phyloP scores from a whole-genome alignment of 2,329 filamentous ascomycete genomes.

The Fragosphaeria purpurea region DNA sequence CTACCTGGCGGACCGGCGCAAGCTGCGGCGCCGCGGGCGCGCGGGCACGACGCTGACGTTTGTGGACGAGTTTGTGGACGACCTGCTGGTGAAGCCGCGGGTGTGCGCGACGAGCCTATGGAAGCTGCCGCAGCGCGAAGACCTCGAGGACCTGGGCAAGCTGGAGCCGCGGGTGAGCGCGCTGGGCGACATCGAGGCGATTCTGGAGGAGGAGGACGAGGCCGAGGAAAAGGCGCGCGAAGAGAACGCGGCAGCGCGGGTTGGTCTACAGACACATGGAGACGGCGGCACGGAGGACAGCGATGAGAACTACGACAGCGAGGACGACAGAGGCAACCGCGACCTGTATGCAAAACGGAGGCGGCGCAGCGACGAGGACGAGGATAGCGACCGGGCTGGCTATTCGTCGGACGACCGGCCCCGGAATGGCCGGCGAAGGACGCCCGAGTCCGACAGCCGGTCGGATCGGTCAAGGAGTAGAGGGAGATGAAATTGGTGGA shows the following conservation, averaged over 20 bases:
- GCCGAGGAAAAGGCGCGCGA: slow-evolving; percentile 17
- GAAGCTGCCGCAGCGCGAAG: slow-evolving; percentile 75
- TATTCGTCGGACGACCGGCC: neutral
- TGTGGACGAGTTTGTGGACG: slow-evolving; percentile 90
- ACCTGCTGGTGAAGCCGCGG: slow-evolving; percentile 76
- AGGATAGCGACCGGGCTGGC: no score
- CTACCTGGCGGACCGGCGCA: slow-evolving; percentile 70
- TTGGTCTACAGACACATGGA: neutral
- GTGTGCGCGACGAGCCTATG: slow-evolving; percentile 87
- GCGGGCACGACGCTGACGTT: slow-evolving; percentile 66
- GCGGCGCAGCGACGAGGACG: neutral
- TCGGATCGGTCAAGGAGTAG: neutral
- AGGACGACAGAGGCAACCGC: neutral
- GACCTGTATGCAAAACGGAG: neutral
- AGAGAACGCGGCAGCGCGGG: neutral
- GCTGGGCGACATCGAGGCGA: slow-evolving; percentile 65
- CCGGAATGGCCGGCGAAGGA: neutral
- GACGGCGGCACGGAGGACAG: neutral
- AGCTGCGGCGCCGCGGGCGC: slow-evolving; percentile 67
- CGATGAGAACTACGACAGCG: neutral
- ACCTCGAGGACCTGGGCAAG: slow-evolving; percentile 80
- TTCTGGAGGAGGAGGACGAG: slow-evolving; percentile 52
- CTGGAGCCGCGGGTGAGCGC: slow-evolving; percentile 79
- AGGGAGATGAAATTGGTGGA: neutral
- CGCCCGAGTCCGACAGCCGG: neutral